Percentiles rank a stretch among this genome's conserved stretches.
These are phyloP conservation scores for Spizellomyces sp. DNA, from an alignment of 192 early-diverging fungal genomes.

Conservation along the genomic window DNA sequence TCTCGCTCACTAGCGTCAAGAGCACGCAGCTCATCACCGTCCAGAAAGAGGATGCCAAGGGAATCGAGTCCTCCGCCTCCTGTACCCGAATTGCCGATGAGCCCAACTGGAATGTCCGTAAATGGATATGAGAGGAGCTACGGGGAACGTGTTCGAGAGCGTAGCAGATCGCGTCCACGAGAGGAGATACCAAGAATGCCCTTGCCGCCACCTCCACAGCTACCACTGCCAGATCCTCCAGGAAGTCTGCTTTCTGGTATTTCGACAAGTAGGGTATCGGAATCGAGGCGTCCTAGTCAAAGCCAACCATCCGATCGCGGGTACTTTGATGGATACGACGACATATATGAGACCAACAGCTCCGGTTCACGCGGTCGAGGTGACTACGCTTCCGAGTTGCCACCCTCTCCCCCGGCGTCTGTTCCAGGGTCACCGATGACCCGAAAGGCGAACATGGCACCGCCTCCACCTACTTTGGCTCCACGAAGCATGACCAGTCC, in stretches of 20 bases:
- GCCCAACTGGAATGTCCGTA: not conserved
- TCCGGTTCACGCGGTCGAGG: not conserved
- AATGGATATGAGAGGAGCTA: not conserved
- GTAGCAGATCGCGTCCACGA: constrained; percentile 19
- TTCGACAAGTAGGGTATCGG: not conserved
- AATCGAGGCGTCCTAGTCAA: not conserved
- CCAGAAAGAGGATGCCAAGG: not conserved
- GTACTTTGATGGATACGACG: constrained; percentile 23
- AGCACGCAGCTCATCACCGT: constrained; percentile 25
- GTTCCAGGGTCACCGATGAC: constrained; percentile 23
- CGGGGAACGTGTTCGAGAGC: constrained; percentile 5
- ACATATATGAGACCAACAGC: not conserved
- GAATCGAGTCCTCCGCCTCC: constrained; percentile 23
- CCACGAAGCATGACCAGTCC: constrained; percentile 17
- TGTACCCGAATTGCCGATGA: not conserved
- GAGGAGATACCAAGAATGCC: not conserved
- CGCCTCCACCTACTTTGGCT: constrained; percentile 11
- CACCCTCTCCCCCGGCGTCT: constrained; percentile 24
- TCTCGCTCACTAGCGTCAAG: not conserved
- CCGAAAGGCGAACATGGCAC: not conserved
- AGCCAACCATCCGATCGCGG: constrained; percentile 4
- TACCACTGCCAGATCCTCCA: constrained; percentile 23
- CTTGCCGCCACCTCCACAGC: constrained; percentile 1
- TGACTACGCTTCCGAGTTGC: constrained; percentile 16
- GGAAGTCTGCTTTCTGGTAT: not conserved